Evolutionary conservation across 1,284 basidiomycete species (phyloP).

Genomic region (Papiliotrema laurentii): DNA sequence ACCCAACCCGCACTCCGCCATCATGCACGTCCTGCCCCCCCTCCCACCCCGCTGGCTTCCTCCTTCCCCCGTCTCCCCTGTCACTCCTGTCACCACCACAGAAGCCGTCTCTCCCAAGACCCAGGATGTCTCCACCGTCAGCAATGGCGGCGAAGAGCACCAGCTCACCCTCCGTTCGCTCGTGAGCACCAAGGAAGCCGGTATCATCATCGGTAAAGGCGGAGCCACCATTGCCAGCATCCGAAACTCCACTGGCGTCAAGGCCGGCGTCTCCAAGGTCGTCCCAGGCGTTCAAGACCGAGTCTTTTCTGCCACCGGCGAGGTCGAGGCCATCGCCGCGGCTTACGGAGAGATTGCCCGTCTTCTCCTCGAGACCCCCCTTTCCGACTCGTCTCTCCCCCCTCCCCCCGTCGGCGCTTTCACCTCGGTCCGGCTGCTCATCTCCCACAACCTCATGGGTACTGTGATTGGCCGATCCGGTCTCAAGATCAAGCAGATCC

Average conservation of each 20-base stretch:
- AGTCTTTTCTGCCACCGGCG: conserved; percentile 87
- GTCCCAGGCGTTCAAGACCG: conserved; percentile 96
- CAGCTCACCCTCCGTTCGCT: conserved; percentile 80
- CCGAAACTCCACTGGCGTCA: conserved; percentile 89
- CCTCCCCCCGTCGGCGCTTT: conserved; percentile 62
- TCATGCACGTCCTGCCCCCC: conserved; percentile 4
- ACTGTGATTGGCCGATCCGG: conserved; percentile 96
- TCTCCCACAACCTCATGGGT: conserved; percentile 99
- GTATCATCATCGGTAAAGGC: conserved; percentile 89
- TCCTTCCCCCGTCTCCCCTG: conserved; percentile 24
- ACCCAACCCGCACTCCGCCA: conserved; percentile 4
- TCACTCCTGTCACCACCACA: too few species aligned
- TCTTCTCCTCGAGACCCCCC: conserved; percentile 70
- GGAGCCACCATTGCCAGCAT: conserved; percentile 97
- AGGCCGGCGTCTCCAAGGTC: conserved; percentile 98
- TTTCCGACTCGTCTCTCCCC: conserved; percentile 64
- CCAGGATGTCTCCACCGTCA: conserved; percentile 8
- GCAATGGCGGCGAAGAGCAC: conserved; percentile 15
- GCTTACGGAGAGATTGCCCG: conserved; percentile 93
- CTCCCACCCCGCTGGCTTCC: conserved; percentile 1
- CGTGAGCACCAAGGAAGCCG: conserved; percentile 93
- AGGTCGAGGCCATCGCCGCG: conserved; percentile 86
- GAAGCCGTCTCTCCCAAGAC: conserved; percentile 15
- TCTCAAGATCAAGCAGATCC: conserved; percentile 99
- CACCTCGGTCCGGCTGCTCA: conserved; percentile 89